Evolutionary conservation across 441 rosid species (phyloP).

Genomic region (Viola pubescens): DNA sequence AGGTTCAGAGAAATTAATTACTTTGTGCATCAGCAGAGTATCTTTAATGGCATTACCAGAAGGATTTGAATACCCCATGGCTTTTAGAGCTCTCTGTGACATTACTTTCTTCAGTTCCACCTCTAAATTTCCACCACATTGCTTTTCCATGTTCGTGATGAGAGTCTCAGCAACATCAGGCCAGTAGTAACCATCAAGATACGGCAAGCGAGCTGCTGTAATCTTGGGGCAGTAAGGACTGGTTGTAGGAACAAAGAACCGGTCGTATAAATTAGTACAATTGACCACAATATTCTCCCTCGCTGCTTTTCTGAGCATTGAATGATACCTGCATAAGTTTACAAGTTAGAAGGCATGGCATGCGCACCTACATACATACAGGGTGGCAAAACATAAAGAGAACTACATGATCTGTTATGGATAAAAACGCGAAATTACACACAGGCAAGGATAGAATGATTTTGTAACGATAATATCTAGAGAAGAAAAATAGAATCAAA

Average conservation of each 20-base stretch:
- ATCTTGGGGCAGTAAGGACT: conserved; percentile 39
- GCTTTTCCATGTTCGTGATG: conserved; percentile 32
- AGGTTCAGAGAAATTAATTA: conserved; percentile 14
- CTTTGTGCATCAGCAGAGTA: conserved; percentile 59
- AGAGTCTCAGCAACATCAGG: conserved; percentile 46
- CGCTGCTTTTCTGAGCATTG: conserved; percentile 50
- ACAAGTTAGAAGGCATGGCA: conserved; percentile 15
- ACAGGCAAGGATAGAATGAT: background rate
- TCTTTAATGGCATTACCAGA: conserved; percentile 48
- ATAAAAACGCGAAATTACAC: background rate
- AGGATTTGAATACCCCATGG: conserved; percentile 46
- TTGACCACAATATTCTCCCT: conserved; percentile 39
- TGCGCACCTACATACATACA: background rate
- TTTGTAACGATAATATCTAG: background rate
- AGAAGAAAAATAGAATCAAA: background rate
- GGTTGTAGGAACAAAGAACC: conserved; percentile 38
- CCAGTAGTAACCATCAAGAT: conserved; percentile 84
- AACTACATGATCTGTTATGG: background rate
- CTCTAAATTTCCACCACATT: conserved; percentile 18
- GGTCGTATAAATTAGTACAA: conserved; percentile 52
- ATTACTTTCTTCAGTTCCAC: conserved; percentile 33
- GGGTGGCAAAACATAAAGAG: background rate
- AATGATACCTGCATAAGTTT: conserved; percentile 41
- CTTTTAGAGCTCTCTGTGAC: conserved; percentile 46
- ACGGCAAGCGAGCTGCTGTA: conserved; percentile 67